Percentiles rank a stretch among this genome's conserved stretches.
phyloP scores from a whole-genome alignment of 176 grass and related monocot genomes.

The Neostapfia colusana region DNA sequence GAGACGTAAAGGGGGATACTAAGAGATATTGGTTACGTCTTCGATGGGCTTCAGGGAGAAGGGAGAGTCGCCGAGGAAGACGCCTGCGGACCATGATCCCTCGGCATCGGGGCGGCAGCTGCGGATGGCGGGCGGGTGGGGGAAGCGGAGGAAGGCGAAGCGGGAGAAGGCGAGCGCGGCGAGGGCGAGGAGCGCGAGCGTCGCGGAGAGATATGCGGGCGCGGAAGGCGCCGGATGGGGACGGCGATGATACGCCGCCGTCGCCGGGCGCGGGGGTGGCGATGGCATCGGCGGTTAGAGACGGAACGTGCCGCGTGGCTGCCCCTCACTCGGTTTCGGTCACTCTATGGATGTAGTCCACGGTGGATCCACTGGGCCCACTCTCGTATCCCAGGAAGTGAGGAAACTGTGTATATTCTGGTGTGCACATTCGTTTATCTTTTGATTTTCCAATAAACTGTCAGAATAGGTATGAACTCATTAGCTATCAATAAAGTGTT shows the following conservation, averaged over 20 bases:
- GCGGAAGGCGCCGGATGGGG: conserved; percentile 21
- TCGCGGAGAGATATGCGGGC: conserved; percentile 43
- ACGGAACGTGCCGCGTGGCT: not conserved
- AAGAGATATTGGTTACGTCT: conserved; percentile 24
- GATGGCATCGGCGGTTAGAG: conserved; percentile 35
- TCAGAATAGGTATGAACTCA: no score
- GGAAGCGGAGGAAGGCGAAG: conserved; percentile 57
- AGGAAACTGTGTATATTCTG: no score
- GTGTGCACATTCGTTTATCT: no score
- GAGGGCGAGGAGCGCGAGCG: conserved; percentile 44
- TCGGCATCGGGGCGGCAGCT: conserved; percentile 71
- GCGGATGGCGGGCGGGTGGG: conserved; percentile 37
- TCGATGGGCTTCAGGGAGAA: conserved; percentile 74
- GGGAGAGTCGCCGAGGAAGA: conserved; percentile 74
- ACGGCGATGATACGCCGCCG: conserved; percentile 39
- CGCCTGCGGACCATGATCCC: conserved; percentile 80
- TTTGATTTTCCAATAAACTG: no score
- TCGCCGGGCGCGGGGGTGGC: conserved; percentile 2
- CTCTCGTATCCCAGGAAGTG: no score
- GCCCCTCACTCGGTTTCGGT: no score
- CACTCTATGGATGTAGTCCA: no score
- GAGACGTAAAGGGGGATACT: not conserved
- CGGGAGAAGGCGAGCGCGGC: conserved; percentile 57
- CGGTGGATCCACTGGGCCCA: no score
- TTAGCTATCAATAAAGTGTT: no score